phyloP scores from a whole-genome alignment of 1,139 yeast species.

The Ogataea hybrid region DNA sequence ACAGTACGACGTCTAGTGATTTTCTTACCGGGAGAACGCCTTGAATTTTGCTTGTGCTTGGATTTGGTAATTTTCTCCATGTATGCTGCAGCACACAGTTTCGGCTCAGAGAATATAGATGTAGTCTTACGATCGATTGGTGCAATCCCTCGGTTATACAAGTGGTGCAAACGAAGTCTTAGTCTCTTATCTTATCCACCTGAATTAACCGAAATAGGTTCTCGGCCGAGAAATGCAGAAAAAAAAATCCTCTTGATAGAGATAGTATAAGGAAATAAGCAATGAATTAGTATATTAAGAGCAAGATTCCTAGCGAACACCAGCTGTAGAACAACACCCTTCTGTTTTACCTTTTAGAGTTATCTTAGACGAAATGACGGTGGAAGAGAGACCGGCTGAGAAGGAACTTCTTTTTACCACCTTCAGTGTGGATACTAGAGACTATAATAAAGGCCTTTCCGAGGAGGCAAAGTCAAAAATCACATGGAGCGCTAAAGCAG shows the following conservation, averaged over 20 bases:
- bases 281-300: neutral
- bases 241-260: neutral
- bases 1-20: neutral
- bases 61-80: neutral
- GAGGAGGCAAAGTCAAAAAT: neutral
- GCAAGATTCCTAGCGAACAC: neutral
- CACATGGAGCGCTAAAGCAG: constrained; percentile 2
- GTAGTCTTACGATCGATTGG: neutral
- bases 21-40: neutral
- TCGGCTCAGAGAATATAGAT: neutral
- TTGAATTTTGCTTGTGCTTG: neutral
- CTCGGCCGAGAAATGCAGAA: neutral
- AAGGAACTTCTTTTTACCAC: neutral
- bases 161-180: neutral
- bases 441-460: neutral
- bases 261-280: neutral
- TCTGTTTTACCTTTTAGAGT: neutral
- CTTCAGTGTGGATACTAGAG: neutral
- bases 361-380: neutral
- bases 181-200: neutral
- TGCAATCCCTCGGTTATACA: neutral
- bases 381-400: neutral
- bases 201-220: neutral
- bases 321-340: neutral
- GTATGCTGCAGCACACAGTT: neutral